Percentiles rank a stretch among this genome's conserved stretches.
phyloP scores from a whole-genome alignment of 495 filamentous ascomycete species.

The Poronia punctata region DNA sequence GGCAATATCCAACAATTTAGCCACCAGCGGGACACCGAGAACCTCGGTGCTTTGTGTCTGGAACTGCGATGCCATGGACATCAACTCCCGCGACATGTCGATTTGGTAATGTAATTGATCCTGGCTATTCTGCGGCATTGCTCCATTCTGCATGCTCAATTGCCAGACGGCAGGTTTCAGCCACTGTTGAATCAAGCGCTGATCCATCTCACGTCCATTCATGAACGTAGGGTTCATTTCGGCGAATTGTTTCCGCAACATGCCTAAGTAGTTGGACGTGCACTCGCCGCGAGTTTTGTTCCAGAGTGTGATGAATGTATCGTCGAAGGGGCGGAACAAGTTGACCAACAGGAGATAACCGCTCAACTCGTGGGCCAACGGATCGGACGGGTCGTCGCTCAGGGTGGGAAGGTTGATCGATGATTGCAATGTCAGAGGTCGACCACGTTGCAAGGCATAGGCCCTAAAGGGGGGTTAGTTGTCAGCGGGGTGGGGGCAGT shows the following conservation, averaged over 20 bases:
- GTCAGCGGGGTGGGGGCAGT: background rate
- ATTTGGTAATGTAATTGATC: slow-evolving; percentile 67
- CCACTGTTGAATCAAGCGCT: slow-evolving; percentile 72
- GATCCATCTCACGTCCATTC: slow-evolving; percentile 59
- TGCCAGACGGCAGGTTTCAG: slow-evolving; percentile 79
- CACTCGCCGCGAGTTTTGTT: slow-evolving; percentile 58
- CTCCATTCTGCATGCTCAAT: slow-evolving; percentile 45
- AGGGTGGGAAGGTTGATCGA: slow-evolving; percentile 59
- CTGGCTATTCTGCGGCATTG: slow-evolving; percentile 33
- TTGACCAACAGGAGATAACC: slow-evolving; percentile 60
- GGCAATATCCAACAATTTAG: slow-evolving; percentile 71
- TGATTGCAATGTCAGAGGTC: slow-evolving; percentile 51
- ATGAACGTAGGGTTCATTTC: slow-evolving; percentile 57
- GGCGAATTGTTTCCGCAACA: slow-evolving; percentile 58
- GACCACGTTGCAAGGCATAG: slow-evolving; percentile 70
- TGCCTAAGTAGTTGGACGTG: slow-evolving; percentile 50
- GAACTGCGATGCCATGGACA: slow-evolving; percentile 59
- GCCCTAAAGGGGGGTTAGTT: slow-evolving; percentile 31
- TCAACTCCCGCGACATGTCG: slow-evolving; percentile 60
- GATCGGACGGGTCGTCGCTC: slow-evolving; percentile 55
- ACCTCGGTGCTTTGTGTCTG: slow-evolving; percentile 25
- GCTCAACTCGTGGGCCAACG: slow-evolving; percentile 41
- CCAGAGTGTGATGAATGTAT: slow-evolving; percentile 62
- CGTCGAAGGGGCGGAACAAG: slow-evolving; percentile 67
- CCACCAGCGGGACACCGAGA: slow-evolving; percentile 41